Evolutionary conservation across 2,329 filamentous ascomycete species (phyloP).

Genomic region (Paracoccidioides lutzii): DNA sequence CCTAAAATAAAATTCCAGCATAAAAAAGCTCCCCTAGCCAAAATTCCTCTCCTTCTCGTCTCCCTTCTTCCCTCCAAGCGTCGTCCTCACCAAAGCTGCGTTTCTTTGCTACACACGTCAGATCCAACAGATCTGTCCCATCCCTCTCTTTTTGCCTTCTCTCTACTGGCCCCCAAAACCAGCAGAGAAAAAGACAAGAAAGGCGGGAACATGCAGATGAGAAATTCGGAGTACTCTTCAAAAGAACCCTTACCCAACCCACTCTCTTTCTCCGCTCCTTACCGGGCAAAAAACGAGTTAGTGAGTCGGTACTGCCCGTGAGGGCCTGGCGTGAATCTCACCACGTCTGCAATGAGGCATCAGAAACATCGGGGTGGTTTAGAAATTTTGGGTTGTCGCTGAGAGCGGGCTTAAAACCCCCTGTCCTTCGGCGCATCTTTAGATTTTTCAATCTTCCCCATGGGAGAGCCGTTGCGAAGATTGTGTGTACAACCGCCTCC

Average conservation of each 20-base stretch:
- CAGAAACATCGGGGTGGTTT: conserved; percentile 69
- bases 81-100: conserved; percentile 82
- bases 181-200: not conserved
- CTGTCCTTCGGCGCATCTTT: too few relatives aligned
- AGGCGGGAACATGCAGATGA: conserved; percentile 56
- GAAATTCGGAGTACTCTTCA: conserved; percentile 99
- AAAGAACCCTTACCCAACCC: conserved; percentile 19
- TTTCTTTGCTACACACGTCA: conserved; percentile 86
- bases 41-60: conserved; percentile 5
- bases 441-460: conserved; percentile 41
- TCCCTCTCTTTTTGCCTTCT: not conserved
- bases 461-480: conserved; percentile 92
- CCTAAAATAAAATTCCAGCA: not conserved
- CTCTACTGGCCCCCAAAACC: not conserved
- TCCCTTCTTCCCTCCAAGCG: conserved; percentile 45
- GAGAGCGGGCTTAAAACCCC: too few relatives aligned
- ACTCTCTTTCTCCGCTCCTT: conserved; percentile 24
- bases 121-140: conserved; percentile 19
- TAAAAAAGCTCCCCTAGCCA: conserved; percentile 9
- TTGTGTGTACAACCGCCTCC: conserved; percentile 49
- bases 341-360: conserved; percentile 74
- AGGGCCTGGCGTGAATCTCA: conserved; percentile 68
- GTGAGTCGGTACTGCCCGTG: conserved; percentile 52
- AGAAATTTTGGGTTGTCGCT: conserved; percentile 8
- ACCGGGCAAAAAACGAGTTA: conserved; percentile 19